Evolutionary conservation across 2,329 filamentous ascomycete species (phyloP).

Genomic region (Aspergillus clavatus): DNA sequence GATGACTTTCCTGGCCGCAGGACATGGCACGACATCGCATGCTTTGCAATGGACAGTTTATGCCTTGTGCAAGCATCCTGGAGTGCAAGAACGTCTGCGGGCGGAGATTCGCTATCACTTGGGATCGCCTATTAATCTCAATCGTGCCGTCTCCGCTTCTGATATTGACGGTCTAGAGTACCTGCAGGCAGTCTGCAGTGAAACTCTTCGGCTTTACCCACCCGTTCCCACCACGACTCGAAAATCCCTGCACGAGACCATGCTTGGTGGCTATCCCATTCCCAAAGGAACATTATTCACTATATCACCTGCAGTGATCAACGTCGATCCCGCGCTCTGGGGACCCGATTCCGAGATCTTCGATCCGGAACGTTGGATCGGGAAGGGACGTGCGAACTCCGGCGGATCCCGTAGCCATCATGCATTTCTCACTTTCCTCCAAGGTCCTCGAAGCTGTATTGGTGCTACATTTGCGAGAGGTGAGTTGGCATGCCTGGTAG

Average conservation of each 20-base stretch:
- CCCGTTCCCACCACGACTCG: neutral
- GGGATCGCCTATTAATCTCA: neutral
- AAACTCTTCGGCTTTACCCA: conserved; percentile 7
- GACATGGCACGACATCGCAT: conserved; percentile 53
- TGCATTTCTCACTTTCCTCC: conserved; percentile 25
- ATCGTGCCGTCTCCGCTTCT: neutral
- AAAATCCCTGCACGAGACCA: neutral
- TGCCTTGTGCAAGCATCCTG: conserved; percentile 47
- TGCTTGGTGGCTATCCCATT: no score
- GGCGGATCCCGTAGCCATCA: no score
- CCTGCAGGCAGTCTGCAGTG: conserved; percentile 6
- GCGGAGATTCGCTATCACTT: conserved; percentile 44
- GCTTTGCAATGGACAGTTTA: conserved; percentile 53
- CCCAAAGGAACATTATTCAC: no score
- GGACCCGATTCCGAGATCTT: no score
- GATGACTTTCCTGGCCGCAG: conserved; percentile 40
- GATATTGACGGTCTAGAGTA: conserved; percentile 5
- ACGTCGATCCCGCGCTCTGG: no score
- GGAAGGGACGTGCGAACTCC: no score
- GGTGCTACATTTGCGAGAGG: conserved; percentile 50
- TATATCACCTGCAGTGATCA: no score
- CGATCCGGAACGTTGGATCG: no score
- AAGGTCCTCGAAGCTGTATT: conserved; percentile 75
- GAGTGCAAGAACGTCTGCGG: conserved; percentile 46
- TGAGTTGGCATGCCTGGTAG: conserved; percentile 25